Evolutionary conservation across 768 basidiomycete species (phyloP).

Genomic region (Fibroporia radiculosa): DNA sequence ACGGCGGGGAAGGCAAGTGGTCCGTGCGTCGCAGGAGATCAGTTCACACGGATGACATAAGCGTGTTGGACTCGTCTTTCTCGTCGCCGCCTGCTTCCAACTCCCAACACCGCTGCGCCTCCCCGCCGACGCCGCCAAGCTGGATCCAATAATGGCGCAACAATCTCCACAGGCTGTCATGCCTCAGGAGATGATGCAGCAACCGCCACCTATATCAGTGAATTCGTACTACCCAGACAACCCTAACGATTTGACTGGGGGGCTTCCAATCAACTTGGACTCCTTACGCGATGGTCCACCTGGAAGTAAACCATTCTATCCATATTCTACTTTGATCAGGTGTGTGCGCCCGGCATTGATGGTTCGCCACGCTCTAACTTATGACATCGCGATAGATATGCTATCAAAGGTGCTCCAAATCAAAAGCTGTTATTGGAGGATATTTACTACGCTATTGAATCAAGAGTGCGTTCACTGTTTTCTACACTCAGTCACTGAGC

Average conservation of each 20-base stretch:
- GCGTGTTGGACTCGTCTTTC: slow-evolving; percentile 15
- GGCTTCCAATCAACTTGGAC: slow-evolving; percentile 80
- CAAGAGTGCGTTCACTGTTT: slow-evolving; percentile 50
- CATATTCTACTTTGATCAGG: slow-evolving; percentile 88
- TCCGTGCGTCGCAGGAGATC: slow-evolving; percentile 21
- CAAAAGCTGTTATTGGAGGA: slow-evolving; percentile 82
- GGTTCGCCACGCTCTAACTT: neutral
- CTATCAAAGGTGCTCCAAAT: slow-evolving; percentile 86
- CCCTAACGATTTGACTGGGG: slow-evolving; percentile 74
- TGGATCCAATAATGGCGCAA: slow-evolving; percentile 26
- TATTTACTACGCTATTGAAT: slow-evolving; percentile 89
- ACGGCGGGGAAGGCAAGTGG: slow-evolving; percentile 8
- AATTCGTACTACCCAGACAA: slow-evolving; percentile 62
- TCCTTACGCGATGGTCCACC: slow-evolving; percentile 83
- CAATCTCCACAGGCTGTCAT: slow-evolving; percentile 44
- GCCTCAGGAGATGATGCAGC: slow-evolving; percentile 55
- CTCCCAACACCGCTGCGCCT: slow-evolving; percentile 9
- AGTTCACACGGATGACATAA: slow-evolving; percentile 22
- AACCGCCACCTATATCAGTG: slow-evolving; percentile 24
- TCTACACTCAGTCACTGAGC: slow-evolving; percentile 4
- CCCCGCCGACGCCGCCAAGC: slow-evolving; percentile 1
- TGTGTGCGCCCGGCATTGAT: slow-evolving; percentile 28
- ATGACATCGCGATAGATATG: slow-evolving; percentile 56
- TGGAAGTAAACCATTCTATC: slow-evolving; percentile 86
- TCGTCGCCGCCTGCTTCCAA: slow-evolving; percentile 21